These are phyloP conservation scores for Trichocladium uniseriatum DNA, from an alignment of 495 filamentous ascomycete genomes.

Conservation along the genomic window DNA sequence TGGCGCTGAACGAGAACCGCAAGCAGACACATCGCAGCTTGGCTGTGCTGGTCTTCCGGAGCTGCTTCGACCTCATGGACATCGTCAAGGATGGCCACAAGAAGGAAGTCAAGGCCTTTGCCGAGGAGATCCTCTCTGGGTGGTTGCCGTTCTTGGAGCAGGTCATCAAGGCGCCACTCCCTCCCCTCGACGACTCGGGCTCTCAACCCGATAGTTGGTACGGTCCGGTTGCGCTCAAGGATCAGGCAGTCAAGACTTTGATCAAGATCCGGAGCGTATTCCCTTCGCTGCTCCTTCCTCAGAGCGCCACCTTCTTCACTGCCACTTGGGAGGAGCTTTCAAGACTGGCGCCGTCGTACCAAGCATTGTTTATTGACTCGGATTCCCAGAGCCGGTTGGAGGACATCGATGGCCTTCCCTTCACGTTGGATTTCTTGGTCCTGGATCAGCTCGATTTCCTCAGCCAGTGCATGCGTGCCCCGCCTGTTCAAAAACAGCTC, in stretches of 20 bases:
- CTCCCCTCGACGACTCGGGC: conserved; percentile 37
- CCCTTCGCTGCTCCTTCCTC: conserved; percentile 65
- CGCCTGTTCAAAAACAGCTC: conserved; percentile 76
- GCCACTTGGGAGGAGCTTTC: conserved; percentile 80
- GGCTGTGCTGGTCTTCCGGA: conserved; percentile 78
- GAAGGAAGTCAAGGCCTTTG: conserved; percentile 73
- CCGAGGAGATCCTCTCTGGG: conserved; percentile 66
- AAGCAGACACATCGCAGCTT: conserved; percentile 68
- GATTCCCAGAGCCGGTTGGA: conserved; percentile 80
- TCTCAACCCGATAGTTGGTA: conserved; percentile 50
- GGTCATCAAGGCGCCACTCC: conserved; percentile 60
- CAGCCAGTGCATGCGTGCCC: conserved; percentile 72
- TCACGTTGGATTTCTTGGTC: conserved; percentile 88
- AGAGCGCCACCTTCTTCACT: conserved; percentile 70
- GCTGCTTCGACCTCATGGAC: conserved; percentile 89
- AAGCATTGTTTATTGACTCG: conserved; percentile 72
- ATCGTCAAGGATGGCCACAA: conserved; percentile 90
- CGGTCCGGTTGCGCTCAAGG: conserved; percentile 73
- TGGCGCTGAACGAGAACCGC: conserved; percentile 64
- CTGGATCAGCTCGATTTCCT: conserved; percentile 91
- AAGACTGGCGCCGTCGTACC: conserved; percentile 58
- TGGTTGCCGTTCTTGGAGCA: conserved; percentile 85
- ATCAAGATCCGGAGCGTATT: conserved; percentile 85
- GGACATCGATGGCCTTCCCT: conserved; percentile 84
- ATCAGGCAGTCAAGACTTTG: conserved; percentile 85